Percentiles rank a stretch among this genome's conserved stretches.
phyloP scores from a whole-genome alignment of 495 filamentous ascomycete species.

The Poronia punctata region DNA sequence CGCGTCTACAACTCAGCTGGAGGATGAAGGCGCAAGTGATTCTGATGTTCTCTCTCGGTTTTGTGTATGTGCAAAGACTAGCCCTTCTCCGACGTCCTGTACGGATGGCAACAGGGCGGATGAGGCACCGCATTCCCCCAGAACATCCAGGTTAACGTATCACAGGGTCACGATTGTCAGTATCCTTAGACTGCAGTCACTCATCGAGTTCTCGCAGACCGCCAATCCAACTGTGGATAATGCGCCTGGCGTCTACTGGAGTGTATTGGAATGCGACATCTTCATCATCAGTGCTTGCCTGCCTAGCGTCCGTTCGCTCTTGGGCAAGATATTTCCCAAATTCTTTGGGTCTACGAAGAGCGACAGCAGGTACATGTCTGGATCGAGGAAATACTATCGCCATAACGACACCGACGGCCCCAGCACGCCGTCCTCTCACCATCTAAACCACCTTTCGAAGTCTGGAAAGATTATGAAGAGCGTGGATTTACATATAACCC shows the following conservation, averaged over 20 bases:
- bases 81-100: no score
- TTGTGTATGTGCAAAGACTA: conserved; percentile 39
- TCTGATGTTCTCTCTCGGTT: conserved; percentile 48
- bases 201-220: conserved; percentile 12
- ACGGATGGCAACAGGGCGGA: no score
- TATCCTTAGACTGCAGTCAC: conserved; percentile 13
- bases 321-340: conserved; percentile 1
- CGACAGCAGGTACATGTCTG: not conserved
- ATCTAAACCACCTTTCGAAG: not conserved
- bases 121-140: no score
- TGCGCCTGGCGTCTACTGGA: conserved; percentile 16
- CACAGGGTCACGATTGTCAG: conserved; percentile 17
- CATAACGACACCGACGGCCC: not conserved
- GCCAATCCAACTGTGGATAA: conserved; percentile 7
- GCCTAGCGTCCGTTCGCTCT: conserved; percentile 22
- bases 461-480: conserved; percentile 1
- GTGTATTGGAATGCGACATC: conserved; percentile 23
- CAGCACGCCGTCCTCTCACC: not conserved
- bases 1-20: conserved; percentile 32
- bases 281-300: conserved; percentile 27
- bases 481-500: conserved; percentile 2
- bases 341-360: not conserved
- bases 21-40: conserved; percentile 41
- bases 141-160: not conserved
- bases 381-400: conserved; percentile 1